phyloP scores from a whole-genome alignment of 768 basidiomycete species.

The Kwoniella sp. region DNA sequence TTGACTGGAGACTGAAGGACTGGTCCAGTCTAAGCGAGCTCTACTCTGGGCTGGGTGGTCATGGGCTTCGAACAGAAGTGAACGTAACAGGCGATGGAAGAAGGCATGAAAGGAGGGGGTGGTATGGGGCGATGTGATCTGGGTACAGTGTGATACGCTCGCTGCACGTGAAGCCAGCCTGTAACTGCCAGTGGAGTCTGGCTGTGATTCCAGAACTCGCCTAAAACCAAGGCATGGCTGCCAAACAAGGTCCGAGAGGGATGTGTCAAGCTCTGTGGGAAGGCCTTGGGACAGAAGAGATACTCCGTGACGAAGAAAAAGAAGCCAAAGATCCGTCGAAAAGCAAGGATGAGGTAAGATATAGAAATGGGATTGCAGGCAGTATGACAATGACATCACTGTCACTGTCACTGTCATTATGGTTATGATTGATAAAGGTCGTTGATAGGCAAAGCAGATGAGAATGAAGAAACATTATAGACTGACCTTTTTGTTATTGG shows the following conservation, averaged over 20 bases:
- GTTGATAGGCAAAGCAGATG: no score
- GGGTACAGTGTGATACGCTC: neutral
- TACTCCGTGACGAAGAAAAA: no score
- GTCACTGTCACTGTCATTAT: no score
- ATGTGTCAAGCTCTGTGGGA: no score
- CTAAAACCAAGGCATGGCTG: neutral
- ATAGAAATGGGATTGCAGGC: no score
- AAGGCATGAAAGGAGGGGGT: neutral
- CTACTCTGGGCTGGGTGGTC: neutral
- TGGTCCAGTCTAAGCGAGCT: neutral
- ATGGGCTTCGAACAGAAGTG: neutral
- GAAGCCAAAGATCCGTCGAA: no score
- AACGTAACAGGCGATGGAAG: neutral
- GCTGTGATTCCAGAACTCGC: neutral
- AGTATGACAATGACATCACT: neutral
- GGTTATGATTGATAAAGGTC: no score
- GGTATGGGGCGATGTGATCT: neutral
- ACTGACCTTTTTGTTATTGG: conserved; percentile 5
- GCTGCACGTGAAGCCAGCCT: neutral
- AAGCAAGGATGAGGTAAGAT: no score
- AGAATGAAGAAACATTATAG: no score
- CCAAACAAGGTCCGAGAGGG: neutral
- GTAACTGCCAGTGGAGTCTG: neutral
- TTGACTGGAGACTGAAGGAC: no score
- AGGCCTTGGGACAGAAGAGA: no score